Evolutionary conservation across 2,329 filamentous ascomycete species (phyloP).

Genomic region (Lizonia empirigonia): DNA sequence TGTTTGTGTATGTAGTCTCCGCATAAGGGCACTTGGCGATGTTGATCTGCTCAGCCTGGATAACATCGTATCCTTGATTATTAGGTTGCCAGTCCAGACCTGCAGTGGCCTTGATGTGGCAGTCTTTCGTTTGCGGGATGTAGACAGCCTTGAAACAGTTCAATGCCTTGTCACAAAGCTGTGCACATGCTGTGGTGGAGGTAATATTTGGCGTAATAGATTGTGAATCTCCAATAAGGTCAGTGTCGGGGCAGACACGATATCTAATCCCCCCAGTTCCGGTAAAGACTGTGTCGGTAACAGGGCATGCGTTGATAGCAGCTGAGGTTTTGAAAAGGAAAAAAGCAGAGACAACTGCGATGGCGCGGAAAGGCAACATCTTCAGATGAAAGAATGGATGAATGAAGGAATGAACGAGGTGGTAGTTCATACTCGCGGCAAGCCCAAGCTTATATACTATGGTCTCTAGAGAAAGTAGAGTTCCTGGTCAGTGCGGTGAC

Average conservation of each 20-base stretch:
- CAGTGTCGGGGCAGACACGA: conserved; percentile 28
- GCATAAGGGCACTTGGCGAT: conserved; percentile 31
- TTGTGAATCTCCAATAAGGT: conserved; percentile 23
- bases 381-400: conserved; percentile 2
- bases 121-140: conserved; percentile 25
- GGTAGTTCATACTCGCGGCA: not conserved
- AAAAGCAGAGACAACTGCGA: conserved; percentile 22
- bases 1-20: conserved; percentile 25
- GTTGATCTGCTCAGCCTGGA: conserved; percentile 33
- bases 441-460: conserved; percentile 4
- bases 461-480: no score
- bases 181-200: conserved; percentile 29
- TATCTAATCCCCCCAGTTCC: conserved; percentile 29
- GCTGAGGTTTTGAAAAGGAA: conserved; percentile 23
- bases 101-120: conserved; percentile 31
- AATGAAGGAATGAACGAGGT: not conserved
- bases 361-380: conserved; percentile 22
- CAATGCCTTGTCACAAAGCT: conserved; percentile 25
- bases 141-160: conserved; percentile 38
- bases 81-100: conserved; percentile 29
- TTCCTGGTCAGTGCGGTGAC: no score
- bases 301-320: conserved; percentile 30
- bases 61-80: conserved; percentile 25
- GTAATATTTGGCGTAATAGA: conserved; percentile 20
- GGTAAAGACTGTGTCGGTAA: conserved; percentile 25